These are phyloP conservation scores for Phellopilus nigrolimitatus DNA, from an alignment of 1,284 basidiomycete species.

Conservation along the genomic window DNA sequence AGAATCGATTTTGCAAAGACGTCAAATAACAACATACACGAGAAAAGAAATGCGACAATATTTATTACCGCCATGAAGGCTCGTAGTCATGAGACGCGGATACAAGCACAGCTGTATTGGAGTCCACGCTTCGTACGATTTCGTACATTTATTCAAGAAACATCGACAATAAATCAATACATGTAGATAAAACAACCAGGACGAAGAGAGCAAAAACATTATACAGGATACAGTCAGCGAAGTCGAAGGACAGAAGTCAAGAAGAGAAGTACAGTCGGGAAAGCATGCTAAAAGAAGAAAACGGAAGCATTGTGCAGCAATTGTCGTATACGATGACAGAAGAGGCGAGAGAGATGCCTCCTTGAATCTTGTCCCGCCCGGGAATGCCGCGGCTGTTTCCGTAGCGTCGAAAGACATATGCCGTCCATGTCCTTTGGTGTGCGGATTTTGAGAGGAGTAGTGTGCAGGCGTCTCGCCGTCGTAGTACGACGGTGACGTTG, in stretches of 20 bases:
- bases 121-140: background rate
- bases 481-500: background rate
- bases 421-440: background rate
- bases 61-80: background rate
- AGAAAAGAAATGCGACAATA: too few species aligned
- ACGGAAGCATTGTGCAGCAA: background rate
- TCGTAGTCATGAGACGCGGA: background rate
- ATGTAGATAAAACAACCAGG: background rate
- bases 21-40: too few species aligned
- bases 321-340: background rate
- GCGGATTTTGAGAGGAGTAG: background rate
- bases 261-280: background rate
- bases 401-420: constrained; percentile 14
- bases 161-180: background rate
- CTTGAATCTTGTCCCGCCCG: constrained; percentile 19
- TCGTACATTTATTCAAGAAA: background rate
- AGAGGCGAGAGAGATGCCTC: background rate
- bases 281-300: background rate
- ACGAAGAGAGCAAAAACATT: background rate
- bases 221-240: background rate
- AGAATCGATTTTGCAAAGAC: too few species aligned
- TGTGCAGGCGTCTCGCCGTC: background rate
- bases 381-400: constrained; percentile 13
- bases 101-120: too few species aligned
- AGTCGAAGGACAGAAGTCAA: background rate